Conservation (phyloP, 148 eudicot species). For the Vaccinium macrocarpon region DNA sequence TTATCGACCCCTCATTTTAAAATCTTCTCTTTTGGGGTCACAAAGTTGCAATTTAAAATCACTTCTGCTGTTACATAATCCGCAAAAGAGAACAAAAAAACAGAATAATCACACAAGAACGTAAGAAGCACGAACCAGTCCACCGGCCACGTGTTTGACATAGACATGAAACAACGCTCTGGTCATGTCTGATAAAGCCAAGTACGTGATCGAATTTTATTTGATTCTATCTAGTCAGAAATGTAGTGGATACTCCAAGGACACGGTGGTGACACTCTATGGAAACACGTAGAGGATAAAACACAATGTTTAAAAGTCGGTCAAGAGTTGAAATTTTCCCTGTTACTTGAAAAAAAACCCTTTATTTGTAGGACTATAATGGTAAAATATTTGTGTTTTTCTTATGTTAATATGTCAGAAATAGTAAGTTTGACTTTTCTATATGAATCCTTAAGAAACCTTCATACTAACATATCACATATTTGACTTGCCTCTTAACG, state of each 20-base stretch:
- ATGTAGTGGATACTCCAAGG: not conserved
- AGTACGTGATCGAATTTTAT: not conserved
- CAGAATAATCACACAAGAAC: not conserved
- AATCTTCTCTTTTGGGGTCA: not conserved
- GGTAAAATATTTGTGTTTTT: not conserved
- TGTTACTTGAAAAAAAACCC: not conserved
- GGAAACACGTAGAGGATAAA: not conserved
- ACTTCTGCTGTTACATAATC: not conserved
- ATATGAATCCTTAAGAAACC: not conserved
- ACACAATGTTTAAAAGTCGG: too few relatives aligned
- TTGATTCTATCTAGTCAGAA: not conserved
- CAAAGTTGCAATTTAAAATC: not conserved
- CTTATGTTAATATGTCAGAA: not conserved
- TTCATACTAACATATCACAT: not conserved
- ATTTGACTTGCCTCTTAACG: not conserved
- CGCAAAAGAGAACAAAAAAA: not conserved
- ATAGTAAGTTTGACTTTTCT: not conserved
- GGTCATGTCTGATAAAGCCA: not conserved
- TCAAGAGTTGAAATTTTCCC: too few relatives aligned
- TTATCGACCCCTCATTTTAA: not conserved
- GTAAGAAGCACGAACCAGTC: not conserved
- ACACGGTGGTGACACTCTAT: not conserved
- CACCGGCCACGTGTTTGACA: not conserved
- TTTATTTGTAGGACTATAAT: not conserved
- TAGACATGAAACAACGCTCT: not conserved